These are phyloP conservation scores for Pseudocercospora fijiensis DNA, from an alignment of 2,329 filamentous ascomycete species.

Conservation along the genomic window DNA sequence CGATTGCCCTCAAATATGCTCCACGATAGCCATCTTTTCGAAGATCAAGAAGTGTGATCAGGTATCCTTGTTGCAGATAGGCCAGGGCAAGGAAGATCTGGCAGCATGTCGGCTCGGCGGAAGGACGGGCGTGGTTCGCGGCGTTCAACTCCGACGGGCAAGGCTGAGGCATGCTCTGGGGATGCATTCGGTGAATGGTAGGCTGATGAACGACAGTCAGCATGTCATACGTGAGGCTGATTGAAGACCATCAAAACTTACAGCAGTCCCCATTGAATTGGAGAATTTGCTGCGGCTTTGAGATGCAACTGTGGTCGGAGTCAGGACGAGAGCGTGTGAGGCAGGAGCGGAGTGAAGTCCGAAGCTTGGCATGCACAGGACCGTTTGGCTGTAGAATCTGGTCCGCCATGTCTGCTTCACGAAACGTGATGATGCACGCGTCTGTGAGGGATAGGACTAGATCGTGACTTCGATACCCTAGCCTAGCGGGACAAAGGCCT, in stretches of 20 bases:
- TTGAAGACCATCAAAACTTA: neutral
- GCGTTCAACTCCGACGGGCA: neutral
- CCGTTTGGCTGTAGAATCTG: no score
- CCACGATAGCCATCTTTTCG: neutral
- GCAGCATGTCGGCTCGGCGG: neutral
- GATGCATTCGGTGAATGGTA: neutral
- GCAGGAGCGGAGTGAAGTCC: neutral
- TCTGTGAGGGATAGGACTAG: no score
- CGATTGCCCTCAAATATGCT: neutral
- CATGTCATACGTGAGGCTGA: neutral
- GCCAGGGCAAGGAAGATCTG: neutral
- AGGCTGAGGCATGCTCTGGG: neutral
- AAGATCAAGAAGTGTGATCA: neutral
- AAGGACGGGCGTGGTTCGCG: neutral
- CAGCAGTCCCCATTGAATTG: neutral
- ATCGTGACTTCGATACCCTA: neutral
- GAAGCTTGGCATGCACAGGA: neutral
- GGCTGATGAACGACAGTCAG: neutral
- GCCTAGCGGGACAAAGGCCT: neutral
- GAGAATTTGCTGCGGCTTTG: neutral
- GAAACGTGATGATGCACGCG: no score
- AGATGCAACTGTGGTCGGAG: neutral
- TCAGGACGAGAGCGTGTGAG: neutral
- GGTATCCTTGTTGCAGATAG: neutral
- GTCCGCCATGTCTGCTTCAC: no score